Base-by-base conservation (phyloP, 2,329 filamentous ascomycete genomes). In the Scolecobasidium constrictum region DNA sequence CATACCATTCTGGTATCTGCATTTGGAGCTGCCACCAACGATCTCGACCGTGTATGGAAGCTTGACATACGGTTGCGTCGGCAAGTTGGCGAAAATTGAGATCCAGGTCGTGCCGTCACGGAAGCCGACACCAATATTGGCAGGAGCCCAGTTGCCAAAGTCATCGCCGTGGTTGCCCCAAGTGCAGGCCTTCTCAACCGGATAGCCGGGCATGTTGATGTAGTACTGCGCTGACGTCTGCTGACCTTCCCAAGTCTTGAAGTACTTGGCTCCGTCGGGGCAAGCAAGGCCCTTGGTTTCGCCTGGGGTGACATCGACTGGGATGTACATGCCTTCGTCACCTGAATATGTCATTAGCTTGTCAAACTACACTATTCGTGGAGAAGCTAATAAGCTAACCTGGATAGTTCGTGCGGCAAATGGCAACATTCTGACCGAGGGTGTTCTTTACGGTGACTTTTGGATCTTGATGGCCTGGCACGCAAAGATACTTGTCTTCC, bases 351-450 rank as follows among this genome's bases (percentile, higher is more conserved):
- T 21, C 12, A 9, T 9, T n/a, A 15, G 33, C 23, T 2, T 17
- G n/a, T 16, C 3, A 13, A 39, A 4, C 12, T 15, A n/a, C 19
- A 11, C 7, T 9, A 9, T 9, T 9, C 7, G 16, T 7, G 4
- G 23, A 35, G 9, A 12, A 20, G 34, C 13, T 22, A n/a, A 51
- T 61, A 59, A 17, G 45, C 34, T 46, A 57, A 73, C 87, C 90
- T 48, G 92, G 92, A 66, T 98, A 98, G 62, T 95, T 87, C 50
- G 92, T 96, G 62, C 86, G 86, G 77, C 92, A 98, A 52, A 94
- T 75, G 35, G 82, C 74, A 20, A 85, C 81, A 35, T 73, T 65
- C 28, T 75, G 58, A 39, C 63, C 56, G 23, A 95, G 71, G 43
- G 81, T 77, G 72, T 94, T 98, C 61, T 80, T 58, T 47, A 94